Base-by-base conservation (phyloP, 2,329 filamentous ascomycete genomes). In the Arthroderma sp. region DNA sequence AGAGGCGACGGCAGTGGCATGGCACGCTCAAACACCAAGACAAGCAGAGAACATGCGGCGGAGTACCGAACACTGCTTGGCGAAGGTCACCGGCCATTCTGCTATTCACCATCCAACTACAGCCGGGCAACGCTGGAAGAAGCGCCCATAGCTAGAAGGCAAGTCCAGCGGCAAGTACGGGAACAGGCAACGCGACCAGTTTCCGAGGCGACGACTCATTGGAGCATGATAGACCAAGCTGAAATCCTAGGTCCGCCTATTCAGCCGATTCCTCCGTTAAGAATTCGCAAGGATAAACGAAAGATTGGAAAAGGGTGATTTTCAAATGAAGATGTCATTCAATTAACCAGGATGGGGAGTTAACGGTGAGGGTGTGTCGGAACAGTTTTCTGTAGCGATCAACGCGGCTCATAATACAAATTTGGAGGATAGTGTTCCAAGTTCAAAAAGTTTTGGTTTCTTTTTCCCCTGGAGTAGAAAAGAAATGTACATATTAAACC, bases 351-450 rank as follows among this genome's bases (percentile, higher is more conserved):
- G n/a, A n/a, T 6, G 19, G 37, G 7, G 19, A 31, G 28, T 21
- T 37, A 54, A 54, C 51, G 37, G 28, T 7, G 37, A 39, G 37
- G n/a, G 25, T 17, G 7, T 21, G 9, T 47, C 8, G 19, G 17
- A n/a, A 47, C 8, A 38, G 31, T 54, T 51, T 39, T 38, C 47
- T 52, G 56, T 51, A 51, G 52, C 56, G 56, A 35, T 58, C 56
- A 58, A 58, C 56, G 53, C 56, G 41, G 41, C 28, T 58, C 49
- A 51, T 44, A 58, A 55, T 58, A 55, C 56, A 58, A 35, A 47
- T 35, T 44, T 21, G 33, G 39, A 55, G 21, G 28, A 25, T 19
- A 37, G n/a, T n/a, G 33, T 33, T 39, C 41, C 2, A 58, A 54
- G 25, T n/a, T 51, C 15, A 19, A 25, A 21, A 13, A 15, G n/a